phyloP scores from a whole-genome alignment of 2,329 filamentous ascomycete species.

The Didymella keratinophila region DNA sequence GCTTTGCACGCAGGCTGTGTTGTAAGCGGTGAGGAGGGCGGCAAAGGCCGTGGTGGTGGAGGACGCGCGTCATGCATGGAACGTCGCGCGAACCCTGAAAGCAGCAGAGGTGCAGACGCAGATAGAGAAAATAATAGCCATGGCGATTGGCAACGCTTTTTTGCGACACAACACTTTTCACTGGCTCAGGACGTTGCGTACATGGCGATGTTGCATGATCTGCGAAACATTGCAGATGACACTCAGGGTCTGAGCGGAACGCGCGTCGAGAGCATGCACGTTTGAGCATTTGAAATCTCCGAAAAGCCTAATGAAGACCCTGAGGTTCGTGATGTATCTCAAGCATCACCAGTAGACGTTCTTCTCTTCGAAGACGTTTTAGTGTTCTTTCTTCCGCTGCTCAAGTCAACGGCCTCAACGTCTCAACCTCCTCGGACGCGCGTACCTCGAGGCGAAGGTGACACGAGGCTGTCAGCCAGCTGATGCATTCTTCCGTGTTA shows the following conservation, averaged over 20 bases:
- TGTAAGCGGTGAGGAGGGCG: conserved; percentile 28
- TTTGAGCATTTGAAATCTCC: conserved; percentile 11
- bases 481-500: conserved; percentile 5
- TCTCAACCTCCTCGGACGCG: not conserved
- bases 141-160: conserved; percentile 22
- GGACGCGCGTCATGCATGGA: conserved; percentile 34
- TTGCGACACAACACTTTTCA: conserved; percentile 7
- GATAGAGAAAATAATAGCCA: conserved; percentile 29
- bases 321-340: not conserved
- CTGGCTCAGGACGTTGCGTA: conserved; percentile 4
- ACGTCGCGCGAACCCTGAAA: conserved; percentile 6
- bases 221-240: conserved; percentile 16
- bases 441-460: conserved; percentile 2
- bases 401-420: not conserved
- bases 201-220: conserved; percentile 18
- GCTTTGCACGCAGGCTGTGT: conserved; percentile 25
- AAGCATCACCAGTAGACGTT: not conserved
- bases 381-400: not conserved
- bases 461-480: conserved; percentile 6
- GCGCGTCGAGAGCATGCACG: conserved; percentile 12
- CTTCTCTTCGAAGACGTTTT: not conserved
- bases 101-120: conserved; percentile 9
- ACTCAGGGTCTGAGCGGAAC: conserved; percentile 3
- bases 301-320: not conserved
- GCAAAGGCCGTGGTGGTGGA: conserved; percentile 27